These are phyloP conservation scores for Acanthamoeba lenticulata DNA, from an alignment of 208 protist genomes.

Conservation along the genomic window DNA sequence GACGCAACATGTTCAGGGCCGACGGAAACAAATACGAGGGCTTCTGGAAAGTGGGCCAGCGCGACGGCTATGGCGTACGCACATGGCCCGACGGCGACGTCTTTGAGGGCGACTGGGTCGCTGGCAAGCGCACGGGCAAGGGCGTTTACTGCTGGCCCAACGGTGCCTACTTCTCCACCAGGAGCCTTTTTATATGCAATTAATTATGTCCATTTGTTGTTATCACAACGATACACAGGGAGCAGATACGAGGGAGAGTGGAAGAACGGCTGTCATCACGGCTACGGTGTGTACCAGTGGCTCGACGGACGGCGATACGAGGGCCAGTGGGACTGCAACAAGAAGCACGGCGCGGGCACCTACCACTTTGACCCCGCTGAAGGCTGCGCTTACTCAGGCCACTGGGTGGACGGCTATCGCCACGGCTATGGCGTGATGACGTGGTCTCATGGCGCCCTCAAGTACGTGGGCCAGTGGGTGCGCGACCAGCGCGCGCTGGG, in stretches of 20 bases:
- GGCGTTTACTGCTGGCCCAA: conserved; percentile 60
- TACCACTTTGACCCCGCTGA: conserved; percentile 32
- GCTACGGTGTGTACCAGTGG: conserved; percentile 42
- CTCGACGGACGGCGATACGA: conserved; percentile 42
- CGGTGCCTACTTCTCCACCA: not conserved
- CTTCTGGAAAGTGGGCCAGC: conserved; percentile 27
- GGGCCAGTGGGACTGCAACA: conserved; percentile 48
- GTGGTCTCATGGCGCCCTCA: not conserved
- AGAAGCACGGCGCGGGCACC: conserved; percentile 32
- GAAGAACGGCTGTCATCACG: conserved; percentile 49
- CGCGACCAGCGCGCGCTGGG: not conserved
- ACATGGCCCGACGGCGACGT: conserved; percentile 54
- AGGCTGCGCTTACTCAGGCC: conserved; percentile 5
- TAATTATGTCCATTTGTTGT: not conserved
- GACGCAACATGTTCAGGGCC: not conserved
- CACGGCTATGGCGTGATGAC: conserved; percentile 24
- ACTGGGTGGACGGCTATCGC: conserved; percentile 23
- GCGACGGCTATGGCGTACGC: conserved; percentile 59
- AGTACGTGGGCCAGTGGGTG: conserved; percentile 39
- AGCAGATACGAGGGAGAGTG: conserved; percentile 54
- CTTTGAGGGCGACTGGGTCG: conserved; percentile 56
- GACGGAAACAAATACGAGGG: conserved; percentile 66
- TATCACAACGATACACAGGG: not conserved
- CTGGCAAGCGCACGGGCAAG: conserved; percentile 45
- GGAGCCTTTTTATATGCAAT: not conserved